phyloP scores from a whole-genome alignment of 306 rosid genomes.

The Pachyrhizus erosus region DNA sequence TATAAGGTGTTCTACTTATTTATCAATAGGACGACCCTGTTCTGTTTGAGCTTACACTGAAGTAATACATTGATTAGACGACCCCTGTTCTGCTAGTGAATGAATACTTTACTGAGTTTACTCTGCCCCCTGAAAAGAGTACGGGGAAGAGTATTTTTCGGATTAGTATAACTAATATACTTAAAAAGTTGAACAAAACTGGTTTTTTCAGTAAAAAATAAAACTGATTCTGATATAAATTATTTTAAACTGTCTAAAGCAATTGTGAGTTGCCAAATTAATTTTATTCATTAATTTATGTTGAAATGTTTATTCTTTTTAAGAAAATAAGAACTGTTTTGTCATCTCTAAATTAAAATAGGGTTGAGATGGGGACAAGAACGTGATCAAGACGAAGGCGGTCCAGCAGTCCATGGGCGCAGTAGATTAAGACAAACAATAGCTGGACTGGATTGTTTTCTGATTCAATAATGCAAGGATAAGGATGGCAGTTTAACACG shows the following conservation, averaged over 20 bases:
- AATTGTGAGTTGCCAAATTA: neutral
- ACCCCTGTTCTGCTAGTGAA: neutral
- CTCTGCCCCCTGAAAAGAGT: neutral
- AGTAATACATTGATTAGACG: no score
- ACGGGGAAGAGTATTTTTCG: neutral
- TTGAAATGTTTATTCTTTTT: neutral
- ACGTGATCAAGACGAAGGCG: neutral
- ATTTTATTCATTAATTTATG: no score
- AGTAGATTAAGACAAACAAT: neutral
- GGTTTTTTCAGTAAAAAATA: no score
- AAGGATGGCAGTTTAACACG: neutral
- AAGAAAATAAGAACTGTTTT: neutral
- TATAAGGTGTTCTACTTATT: neutral
- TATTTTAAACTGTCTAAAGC: no score
- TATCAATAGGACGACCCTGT: neutral
- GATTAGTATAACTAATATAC: neutral
- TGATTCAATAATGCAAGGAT: neutral
- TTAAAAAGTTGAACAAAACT: no score
- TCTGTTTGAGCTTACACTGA: no score
- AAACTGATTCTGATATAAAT: no score
- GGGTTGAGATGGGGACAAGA: slow-evolving; percentile 8
- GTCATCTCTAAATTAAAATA: neutral
- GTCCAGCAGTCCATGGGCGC: neutral
- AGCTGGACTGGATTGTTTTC: neutral
- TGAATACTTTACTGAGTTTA: neutral